Conservation (phyloP, 2,329 filamentous ascomycete genomes). For the Didymella glomerata region DNA sequence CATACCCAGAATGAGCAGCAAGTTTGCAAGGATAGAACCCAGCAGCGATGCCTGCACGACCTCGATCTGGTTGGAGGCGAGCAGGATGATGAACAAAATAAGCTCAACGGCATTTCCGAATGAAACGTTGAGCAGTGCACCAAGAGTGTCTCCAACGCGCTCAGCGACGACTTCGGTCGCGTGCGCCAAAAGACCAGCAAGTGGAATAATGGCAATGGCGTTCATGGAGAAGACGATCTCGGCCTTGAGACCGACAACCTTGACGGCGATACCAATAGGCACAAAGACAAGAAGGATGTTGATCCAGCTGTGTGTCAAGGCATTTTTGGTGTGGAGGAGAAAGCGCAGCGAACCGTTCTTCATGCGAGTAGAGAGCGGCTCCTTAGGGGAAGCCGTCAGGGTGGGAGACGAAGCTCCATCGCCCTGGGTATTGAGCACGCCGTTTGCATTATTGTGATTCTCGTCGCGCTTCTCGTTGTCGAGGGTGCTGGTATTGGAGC, state of each 20-base stretch:
- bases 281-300: constrained; percentile 81
- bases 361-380: constrained; percentile 59
- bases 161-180: constrained; percentile 60
- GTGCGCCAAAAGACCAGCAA: constrained; percentile 59
- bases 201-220: constrained; percentile 60
- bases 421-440: constrained; percentile 55
- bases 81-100: constrained; percentile 58
- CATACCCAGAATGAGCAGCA: constrained; percentile 91
- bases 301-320: constrained; percentile 76
- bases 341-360: constrained; percentile 62
- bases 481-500: constrained; percentile 28
- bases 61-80: constrained; percentile 75
- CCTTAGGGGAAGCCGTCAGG: constrained; percentile 56
- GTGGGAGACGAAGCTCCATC: constrained; percentile 62
- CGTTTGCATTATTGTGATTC: constrained; percentile 23
- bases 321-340: constrained; percentile 64
- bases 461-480: constrained; percentile 37
- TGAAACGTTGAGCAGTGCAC: constrained; percentile 61
- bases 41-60: constrained; percentile 91
- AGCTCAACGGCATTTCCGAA: constrained; percentile 63
- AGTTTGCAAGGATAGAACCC: constrained; percentile 87
- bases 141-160: constrained; percentile 59
- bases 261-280: constrained; percentile 75
- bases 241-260: constrained; percentile 54
- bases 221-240: constrained; percentile 61